Conservation (phyloP, 2,329 filamentous ascomycete species). For the Fusarium heterosporum region DNA sequence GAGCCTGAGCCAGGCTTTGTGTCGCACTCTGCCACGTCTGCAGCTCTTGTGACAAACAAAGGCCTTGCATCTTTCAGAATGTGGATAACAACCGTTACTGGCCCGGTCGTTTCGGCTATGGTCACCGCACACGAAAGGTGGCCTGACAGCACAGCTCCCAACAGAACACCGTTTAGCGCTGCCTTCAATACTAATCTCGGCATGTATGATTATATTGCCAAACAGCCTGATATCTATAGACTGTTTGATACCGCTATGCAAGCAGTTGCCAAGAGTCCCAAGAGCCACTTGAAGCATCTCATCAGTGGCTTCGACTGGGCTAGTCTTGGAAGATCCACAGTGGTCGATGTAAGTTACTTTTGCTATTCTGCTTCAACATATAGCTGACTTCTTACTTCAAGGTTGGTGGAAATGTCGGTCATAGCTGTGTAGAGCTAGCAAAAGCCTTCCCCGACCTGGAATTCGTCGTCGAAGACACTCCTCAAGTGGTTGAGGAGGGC, state of each 20-base stretch:
- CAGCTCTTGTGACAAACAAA: neutral
- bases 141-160: neutral
- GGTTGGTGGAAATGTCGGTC: conserved; percentile 1
- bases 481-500: conserved; percentile 1
- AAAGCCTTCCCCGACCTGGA: neutral
- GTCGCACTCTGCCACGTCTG: neutral
- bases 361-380: too few relatives aligned
- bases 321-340: neutral
- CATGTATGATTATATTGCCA: conserved; percentile 5
- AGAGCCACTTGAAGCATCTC: conserved; percentile 2
- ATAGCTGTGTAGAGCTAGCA: neutral
- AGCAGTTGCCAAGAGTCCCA: neutral
- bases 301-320: conserved; percentile 6
- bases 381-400: neutral
- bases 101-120: neutral
- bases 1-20: neutral
- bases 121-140: neutral
- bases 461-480: conserved; percentile 3
- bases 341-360: conserved; percentile 1
- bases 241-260: neutral
- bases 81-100: neutral
- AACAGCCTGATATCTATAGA: neutral
- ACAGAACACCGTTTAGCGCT: neutral
- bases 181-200: neutral
- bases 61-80: neutral